Conservation (phyloP, 2,329 filamentous ascomycete genomes). For the Lithohypha guttulata region DNA sequence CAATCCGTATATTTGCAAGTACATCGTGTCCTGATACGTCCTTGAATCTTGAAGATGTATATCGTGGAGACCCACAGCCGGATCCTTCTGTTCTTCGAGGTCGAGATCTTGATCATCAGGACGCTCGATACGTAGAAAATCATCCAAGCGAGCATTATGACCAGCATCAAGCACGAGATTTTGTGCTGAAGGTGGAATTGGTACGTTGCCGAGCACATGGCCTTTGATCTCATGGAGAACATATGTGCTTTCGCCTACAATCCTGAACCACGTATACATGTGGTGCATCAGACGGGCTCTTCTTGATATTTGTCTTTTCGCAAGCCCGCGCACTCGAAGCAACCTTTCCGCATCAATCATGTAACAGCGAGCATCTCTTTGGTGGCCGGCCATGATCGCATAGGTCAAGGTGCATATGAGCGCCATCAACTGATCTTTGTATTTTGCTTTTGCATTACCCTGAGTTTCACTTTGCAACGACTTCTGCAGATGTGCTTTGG, state of each 20-base stretch:
- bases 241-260: constrained; percentile 29
- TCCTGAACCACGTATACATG: constrained; percentile 30
- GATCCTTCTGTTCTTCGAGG: constrained; percentile 30
- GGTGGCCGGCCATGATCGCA: constrained; percentile 23
- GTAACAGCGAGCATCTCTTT: constrained; percentile 27
- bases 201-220: constrained; percentile 18
- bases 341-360: constrained; percentile 31
- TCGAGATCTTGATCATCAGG: constrained; percentile 29
- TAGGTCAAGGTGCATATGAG: constrained; percentile 27
- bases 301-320: constrained; percentile 28
- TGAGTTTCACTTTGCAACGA: constrained; percentile 25
- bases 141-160: constrained; percentile 27
- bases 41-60: constrained; percentile 32
- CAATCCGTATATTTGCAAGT: constrained; percentile 34
- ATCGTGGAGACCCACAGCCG: constrained; percentile 26
- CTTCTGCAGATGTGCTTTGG: constrained; percentile 25
- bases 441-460: constrained; percentile 27
- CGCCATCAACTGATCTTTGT: constrained; percentile 31
- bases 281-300: constrained; percentile 32
- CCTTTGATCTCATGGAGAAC: constrained; percentile 22
- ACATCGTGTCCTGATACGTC: constrained; percentile 27
- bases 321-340: constrained; percentile 27
- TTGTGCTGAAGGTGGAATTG: constrained; percentile 1
- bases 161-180: constrained; percentile 20
- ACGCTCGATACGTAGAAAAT: constrained; percentile 30